Percentiles rank a stretch among this genome's conserved stretches.
These are phyloP conservation scores for Begonia loranthoides DNA, from an alignment of 306 rosid species.

Conservation along the genomic window DNA sequence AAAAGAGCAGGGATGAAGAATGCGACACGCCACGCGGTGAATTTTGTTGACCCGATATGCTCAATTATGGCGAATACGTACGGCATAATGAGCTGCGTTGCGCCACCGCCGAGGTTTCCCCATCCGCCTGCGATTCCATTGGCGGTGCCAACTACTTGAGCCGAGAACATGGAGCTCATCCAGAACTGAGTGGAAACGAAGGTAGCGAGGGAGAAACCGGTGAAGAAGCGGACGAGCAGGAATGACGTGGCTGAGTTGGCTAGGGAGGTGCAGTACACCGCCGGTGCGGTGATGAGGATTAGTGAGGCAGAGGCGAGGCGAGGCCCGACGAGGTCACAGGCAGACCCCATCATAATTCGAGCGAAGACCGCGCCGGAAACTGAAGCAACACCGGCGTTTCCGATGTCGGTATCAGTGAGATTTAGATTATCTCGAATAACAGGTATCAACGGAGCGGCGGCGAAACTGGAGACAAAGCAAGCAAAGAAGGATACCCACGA, in stretches of 20 bases:
- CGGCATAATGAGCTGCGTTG: constrained; percentile 86
- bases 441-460: constrained; percentile 68
- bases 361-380: constrained; percentile 84
- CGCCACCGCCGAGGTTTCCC: constrained; percentile 91
- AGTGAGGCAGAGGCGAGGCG: constrained; percentile 64
- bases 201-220: constrained; percentile 75
- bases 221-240: constrained; percentile 65
- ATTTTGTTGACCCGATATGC: constrained; percentile 34
- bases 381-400: constrained; percentile 87
- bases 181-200: constrained; percentile 89
- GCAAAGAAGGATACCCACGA: constrained; percentile 78
- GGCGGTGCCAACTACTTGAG: constrained; percentile 59
- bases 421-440: constrained; percentile 76
- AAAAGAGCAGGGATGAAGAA: constrained; percentile 64
- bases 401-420: constrained; percentile 75
- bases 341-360: constrained; percentile 67
- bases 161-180: constrained; percentile 93
- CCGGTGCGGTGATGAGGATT: constrained; percentile 56
- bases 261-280: constrained; percentile 45
- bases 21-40: constrained; percentile 79
- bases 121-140: constrained; percentile 69
- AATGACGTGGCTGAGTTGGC: constrained; percentile 37
- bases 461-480: constrained; percentile 72
- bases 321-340: constrained; percentile 75
- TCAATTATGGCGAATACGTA: constrained; percentile 42